Percentiles rank a stretch among this genome's conserved stretches.
Evolutionary conservation across 2,329 filamentous ascomycete genomes (phyloP).

Genomic region (Dendrostoma leiphaemia): DNA sequence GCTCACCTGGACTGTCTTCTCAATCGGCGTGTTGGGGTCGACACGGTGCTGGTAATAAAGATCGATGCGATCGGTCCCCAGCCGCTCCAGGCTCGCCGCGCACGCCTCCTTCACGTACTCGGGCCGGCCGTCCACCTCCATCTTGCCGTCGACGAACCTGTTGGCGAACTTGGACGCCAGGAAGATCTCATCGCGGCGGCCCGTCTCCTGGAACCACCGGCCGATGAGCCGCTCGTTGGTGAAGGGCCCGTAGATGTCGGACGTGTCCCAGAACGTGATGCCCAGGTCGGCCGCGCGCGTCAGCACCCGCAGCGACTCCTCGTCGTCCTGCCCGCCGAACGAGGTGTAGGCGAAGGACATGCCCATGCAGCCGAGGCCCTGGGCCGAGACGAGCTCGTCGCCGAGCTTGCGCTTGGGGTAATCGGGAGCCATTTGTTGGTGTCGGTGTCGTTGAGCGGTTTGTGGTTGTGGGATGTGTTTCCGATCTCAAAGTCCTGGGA

Average conservation of each 20-base stretch:
- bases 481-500: too few species aligned
- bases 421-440: not conserved
- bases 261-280: constrained; percentile 20
- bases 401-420: constrained; percentile 16
- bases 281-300: constrained; percentile 22
- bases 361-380: constrained; percentile 19
- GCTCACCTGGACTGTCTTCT: constrained; percentile 41
- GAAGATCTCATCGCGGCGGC: constrained; percentile 44
- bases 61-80: constrained; percentile 51
- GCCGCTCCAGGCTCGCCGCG: constrained; percentile 37
- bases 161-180: constrained; percentile 38
- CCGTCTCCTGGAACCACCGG: constrained; percentile 41
- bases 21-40: constrained; percentile 41
- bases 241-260: constrained; percentile 15
- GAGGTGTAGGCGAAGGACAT: constrained; percentile 17
- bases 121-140: constrained; percentile 22
- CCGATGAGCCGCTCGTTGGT: constrained; percentile 40
- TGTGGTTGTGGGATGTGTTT: constrained; percentile 12
- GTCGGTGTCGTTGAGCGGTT: too few species aligned
- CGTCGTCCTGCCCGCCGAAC: constrained; percentile 16
- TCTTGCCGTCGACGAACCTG: constrained; percentile 20
- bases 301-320: constrained; percentile 20
- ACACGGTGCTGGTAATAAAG: constrained; percentile 50
- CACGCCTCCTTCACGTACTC: constrained; percentile 29
- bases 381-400: constrained; percentile 15